Conservation (phyloP, 768 basidiomycete species). For the Boletus rufocinnamomeus region DNA sequence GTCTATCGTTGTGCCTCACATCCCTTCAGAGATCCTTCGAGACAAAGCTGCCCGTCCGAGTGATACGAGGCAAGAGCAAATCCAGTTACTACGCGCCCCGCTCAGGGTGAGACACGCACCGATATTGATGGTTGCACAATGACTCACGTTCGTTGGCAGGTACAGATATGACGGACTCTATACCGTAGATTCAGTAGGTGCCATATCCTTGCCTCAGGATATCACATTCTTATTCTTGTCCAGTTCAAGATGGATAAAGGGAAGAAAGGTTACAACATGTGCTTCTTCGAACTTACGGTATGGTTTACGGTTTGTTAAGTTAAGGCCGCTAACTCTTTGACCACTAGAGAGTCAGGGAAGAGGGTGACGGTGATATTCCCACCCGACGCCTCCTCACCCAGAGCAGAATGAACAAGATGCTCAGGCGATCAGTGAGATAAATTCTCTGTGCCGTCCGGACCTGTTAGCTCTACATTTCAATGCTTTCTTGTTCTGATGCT, state of each 20-base stretch:
- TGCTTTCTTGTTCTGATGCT: neutral
- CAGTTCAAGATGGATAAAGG: conserved; percentile 23
- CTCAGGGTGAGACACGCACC: conserved; percentile 22
- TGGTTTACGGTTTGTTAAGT: neutral
- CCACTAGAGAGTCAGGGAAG: conserved; percentile 28
- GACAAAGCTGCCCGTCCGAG: conserved; percentile 38
- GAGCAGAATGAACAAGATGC: conserved; percentile 21
- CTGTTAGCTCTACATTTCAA: neutral
- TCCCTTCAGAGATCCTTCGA: conserved; percentile 30
- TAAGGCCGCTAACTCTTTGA: neutral
- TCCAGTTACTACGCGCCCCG: conserved; percentile 22
- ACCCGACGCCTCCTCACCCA: conserved; percentile 24
- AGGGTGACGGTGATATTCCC: conserved; percentile 22
- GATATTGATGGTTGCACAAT: neutral
- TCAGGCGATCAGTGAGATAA: neutral
- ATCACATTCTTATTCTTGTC: conserved; percentile 6
- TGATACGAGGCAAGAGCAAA: conserved; percentile 35
- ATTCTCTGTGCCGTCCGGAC: neutral
- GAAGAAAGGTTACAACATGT: conserved; percentile 29
- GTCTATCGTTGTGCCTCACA: neutral
- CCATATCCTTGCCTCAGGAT: neutral
- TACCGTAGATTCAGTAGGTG: conserved; percentile 27
- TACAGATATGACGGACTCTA: conserved; percentile 38
- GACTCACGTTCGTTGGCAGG: conserved; percentile 16
- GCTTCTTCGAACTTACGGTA: conserved; percentile 34